Percentiles rank a stretch among this genome's conserved stretches.
Conservation (phyloP, 2,329 filamentous ascomycete genomes). For the Fusarium sp. region DNA sequence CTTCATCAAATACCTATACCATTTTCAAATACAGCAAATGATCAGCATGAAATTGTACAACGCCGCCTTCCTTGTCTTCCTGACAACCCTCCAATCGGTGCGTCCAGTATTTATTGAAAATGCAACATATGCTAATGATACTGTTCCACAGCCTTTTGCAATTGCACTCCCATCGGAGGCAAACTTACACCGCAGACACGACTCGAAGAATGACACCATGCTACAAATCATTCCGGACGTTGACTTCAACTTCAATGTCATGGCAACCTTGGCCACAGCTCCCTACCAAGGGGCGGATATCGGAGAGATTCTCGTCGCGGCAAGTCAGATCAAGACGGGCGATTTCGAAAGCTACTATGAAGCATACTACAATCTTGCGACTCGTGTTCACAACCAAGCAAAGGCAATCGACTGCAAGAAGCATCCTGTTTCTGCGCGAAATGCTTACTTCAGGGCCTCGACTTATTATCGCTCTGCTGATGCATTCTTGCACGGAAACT, state of each 20-base stretch:
- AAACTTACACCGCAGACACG: background rate
- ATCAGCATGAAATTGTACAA: background rate
- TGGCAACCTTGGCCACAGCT: background rate
- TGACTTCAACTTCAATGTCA: conserved; percentile 17
- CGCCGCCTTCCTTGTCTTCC: background rate
- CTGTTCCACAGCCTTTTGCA: background rate
- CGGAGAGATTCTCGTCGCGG: conserved; percentile 46
- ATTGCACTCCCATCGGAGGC: background rate
- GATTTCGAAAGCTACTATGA: conserved; percentile 40
- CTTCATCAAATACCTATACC: background rate
- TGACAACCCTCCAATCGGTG: background rate
- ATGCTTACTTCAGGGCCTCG: conserved; percentile 49
- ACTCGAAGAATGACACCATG: background rate
- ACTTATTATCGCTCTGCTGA: conserved; percentile 55
- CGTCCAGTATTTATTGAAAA: background rate
- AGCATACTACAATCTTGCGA: conserved; percentile 38
- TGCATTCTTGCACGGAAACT: conserved; percentile 54
- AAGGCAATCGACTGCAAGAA: conserved; percentile 25
- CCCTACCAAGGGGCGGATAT: conserved; percentile 35
- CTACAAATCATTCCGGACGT: background rate
- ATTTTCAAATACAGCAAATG: background rate
- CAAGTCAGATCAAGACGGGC: conserved; percentile 38
- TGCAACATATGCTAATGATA: background rate
- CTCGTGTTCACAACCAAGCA: conserved; percentile 32
- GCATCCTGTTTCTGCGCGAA: conserved; percentile 40